These are phyloP conservation scores for Coniferiporia sulphurascens DNA, from an alignment of 1,284 basidiomycete species.

Conservation along the genomic window DNA sequence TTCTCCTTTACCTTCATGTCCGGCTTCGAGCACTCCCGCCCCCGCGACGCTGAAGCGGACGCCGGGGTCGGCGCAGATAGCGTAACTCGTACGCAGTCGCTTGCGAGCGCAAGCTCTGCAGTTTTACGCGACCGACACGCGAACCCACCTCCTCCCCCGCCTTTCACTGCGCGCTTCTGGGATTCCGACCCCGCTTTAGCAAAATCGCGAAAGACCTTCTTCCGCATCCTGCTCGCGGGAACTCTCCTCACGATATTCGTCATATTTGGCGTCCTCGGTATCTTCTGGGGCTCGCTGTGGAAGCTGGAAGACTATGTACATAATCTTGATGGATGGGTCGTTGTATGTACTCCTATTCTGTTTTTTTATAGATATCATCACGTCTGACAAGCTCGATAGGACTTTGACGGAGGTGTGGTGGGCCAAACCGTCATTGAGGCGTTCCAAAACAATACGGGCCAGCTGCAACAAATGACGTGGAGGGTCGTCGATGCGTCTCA, in stretches of 20 bases:
- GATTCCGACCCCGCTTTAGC: slow-evolving; percentile 6
- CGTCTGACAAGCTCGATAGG: neutral
- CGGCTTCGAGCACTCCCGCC: neutral
- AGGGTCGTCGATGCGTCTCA: slow-evolving; percentile 31
- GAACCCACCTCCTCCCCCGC: slow-evolving; percentile 1
- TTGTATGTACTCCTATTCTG: slow-evolving; percentile 3
- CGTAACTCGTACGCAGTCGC: neutral
- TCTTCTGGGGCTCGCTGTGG: slow-evolving; percentile 48
- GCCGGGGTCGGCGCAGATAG: neutral
- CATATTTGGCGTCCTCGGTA: slow-evolving; percentile 40
- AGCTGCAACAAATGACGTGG: slow-evolving; percentile 35
- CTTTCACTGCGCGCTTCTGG: slow-evolving; percentile 12
- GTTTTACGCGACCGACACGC: neutral
- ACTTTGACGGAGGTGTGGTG: slow-evolving; percentile 34
- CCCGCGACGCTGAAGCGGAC: neutral
- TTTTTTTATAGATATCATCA: neutral
- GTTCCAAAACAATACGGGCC: slow-evolving; percentile 23
- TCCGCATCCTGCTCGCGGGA: neutral
- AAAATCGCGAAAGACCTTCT: slow-evolving; percentile 2
- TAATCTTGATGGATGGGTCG: slow-evolving; percentile 15
- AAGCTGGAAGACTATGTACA: slow-evolving; percentile 29
- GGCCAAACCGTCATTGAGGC: slow-evolving; percentile 27
- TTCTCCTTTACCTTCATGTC: neutral
- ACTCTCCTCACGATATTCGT: slow-evolving; percentile 8
- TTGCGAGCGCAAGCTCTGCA: neutral